Evolutionary conservation across 2,329 filamentous ascomycete genomes (phyloP).

Genomic region (Aureobasidium uvarum): DNA sequence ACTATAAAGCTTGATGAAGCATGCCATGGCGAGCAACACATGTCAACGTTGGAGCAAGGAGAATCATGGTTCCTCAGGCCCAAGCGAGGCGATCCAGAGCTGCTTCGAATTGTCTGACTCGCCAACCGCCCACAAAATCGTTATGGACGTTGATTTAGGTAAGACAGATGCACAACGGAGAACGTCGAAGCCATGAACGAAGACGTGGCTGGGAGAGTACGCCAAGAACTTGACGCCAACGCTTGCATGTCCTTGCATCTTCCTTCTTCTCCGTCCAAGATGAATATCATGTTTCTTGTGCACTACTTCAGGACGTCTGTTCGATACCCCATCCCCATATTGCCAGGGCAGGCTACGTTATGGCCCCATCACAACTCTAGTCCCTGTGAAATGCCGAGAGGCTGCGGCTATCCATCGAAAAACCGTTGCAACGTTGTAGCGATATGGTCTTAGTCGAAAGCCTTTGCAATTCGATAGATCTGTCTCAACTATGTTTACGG

Average conservation of each 20-base stretch:
- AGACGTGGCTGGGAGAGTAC: not conserved
- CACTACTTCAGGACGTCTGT: not conserved
- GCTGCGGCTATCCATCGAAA: not conserved
- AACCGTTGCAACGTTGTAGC: constrained; percentile 1
- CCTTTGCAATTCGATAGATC: constrained; percentile 17
- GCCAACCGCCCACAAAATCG: not conserved
- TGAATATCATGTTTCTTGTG: not conserved
- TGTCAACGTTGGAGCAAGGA: not conserved
- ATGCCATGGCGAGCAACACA: not conserved
- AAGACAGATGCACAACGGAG: constrained; percentile 17
- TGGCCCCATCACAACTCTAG: not conserved
- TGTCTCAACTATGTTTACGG: not conserved
- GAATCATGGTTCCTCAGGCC: not conserved
- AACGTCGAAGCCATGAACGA: not conserved
- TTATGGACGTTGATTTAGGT: not conserved
- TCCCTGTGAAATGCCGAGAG: not conserved
- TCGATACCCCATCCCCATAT: not conserved
- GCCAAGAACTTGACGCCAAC: not conserved
- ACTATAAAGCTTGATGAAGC: not conserved
- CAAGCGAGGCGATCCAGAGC: not conserved
- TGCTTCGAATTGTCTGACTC: not conserved
- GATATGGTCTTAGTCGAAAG: not conserved
- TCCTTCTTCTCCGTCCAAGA: not conserved
- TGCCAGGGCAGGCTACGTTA: not conserved
- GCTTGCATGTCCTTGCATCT: not conserved